Conservation (phyloP, 2,329 filamentous ascomycete genomes). For the Coniochaeta prunicola region DNA sequence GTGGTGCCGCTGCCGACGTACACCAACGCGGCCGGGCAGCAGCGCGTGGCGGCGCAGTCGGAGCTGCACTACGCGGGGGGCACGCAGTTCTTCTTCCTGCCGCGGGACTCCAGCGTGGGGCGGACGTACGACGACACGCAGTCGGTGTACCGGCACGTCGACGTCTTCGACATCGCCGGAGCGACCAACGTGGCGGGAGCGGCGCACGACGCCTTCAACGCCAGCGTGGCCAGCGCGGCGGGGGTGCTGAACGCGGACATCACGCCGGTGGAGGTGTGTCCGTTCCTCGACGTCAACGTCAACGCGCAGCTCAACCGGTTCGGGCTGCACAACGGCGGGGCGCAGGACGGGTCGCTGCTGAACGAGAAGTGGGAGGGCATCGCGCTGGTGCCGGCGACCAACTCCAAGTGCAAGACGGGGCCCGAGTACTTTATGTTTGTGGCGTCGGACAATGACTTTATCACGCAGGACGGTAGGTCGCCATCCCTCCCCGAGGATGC, state of each 20-base stretch:
- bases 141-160: conserved; percentile 60
- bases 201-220: conserved; percentile 25
- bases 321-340: conserved; percentile 60
- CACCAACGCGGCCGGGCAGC: conserved; percentile 38
- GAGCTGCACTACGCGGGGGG: conserved; percentile 59
- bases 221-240: conserved; percentile 14
- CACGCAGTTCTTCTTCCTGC: conserved; percentile 59
- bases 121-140: conserved; percentile 43
- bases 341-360: conserved; percentile 48
- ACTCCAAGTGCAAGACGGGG: conserved; percentile 28
- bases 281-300: conserved; percentile 62
- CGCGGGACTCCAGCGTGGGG: conserved; percentile 55
- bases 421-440: conserved; percentile 62
- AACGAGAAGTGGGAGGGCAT: conserved; percentile 77
- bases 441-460: conserved; percentile 67
- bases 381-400: conserved; percentile 52
- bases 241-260: conserved; percentile 49
- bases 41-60: conserved; percentile 56
- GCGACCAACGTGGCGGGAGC: conserved; percentile 53
- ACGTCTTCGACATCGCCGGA: conserved; percentile 57
- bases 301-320: conserved; percentile 58
- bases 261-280: conserved; percentile 53
- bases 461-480: conserved; percentile 56
- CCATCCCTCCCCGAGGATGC: no score
- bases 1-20: conserved; percentile 59